Percentiles rank a stretch among this genome's conserved stretches.
Evolutionary conservation across 768 basidiomycete species (phyloP).

Genomic region (Podaxis sp.): DNA sequence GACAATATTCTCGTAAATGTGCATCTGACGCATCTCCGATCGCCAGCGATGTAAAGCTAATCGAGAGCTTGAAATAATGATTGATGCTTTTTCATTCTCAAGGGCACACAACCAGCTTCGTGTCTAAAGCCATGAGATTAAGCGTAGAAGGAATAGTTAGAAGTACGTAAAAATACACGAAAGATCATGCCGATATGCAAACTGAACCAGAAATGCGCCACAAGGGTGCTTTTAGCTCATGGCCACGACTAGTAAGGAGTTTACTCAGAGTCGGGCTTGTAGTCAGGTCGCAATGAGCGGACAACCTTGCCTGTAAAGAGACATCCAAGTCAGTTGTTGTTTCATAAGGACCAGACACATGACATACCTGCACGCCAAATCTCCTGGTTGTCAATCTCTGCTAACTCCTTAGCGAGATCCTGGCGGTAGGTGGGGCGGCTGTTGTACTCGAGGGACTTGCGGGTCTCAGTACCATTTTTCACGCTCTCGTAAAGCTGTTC

Average conservation of each 20-base stretch:
- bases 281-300: conserved; percentile 83
- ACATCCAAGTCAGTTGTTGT: not conserved
- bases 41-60: not conserved
- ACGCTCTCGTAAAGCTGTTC: conserved; percentile 95
- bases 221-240: conserved; percentile 4
- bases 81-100: not conserved
- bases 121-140: not conserved
- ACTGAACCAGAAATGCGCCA: not conserved
- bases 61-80: not conserved
- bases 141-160: not conserved
- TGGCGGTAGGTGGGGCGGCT: conserved; percentile 88
- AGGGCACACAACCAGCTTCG: not conserved
- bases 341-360: not conserved
- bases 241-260: not conserved
- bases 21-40: not conserved
- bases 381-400: conserved; percentile 96
- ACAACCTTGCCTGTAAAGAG: conserved; percentile 78
- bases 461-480: conserved; percentile 93
- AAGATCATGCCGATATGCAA: not conserved
- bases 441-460: conserved; percentile 96
- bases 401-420: conserved; percentile 89
- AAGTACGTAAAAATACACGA: not conserved
- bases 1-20: not conserved
- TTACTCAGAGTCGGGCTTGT: conserved; percentile 62
- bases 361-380: conserved; percentile 91